Evolutionary conservation across 352 stramenopile genomes (phyloP), one percentile per base, ranked within the genome.

Genomic region (Globisporangium yorkense): DNA sequence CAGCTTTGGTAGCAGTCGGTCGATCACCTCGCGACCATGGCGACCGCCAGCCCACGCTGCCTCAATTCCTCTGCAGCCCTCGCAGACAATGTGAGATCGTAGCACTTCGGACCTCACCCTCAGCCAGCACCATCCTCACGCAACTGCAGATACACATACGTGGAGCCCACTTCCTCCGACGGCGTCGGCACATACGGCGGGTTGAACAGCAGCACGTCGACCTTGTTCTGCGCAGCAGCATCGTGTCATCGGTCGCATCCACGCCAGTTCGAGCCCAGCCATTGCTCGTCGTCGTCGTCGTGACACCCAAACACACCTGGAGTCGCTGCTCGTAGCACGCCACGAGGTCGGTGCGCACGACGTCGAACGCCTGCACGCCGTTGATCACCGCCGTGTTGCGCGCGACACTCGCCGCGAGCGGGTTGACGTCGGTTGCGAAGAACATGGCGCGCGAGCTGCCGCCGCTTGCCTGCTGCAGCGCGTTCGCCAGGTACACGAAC

Each of bases 151-250:
- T 2, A 20, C 21, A 58, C 73, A 49, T 83, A 94, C 85, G 56
- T 89, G 31, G 83, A 94, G 12, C 84, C 85, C 20, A 99, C 94
- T 81, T 99, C 97, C 21, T 97, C 84, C 3, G 92, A 89, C 6
- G 95, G 90, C 21, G 96, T 99, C 24, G 97, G 95, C 52, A 99
- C 97, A 65, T 99, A 99, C 12, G 97, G 97, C 20, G 97, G 97
- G 77, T 99, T 99, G 71, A 99, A 99, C 20, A 99, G 69, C 43
- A 99, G 67, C 49, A 98, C 80, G 63, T 99, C 96, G 10, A 99
- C 77, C 51, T 67, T 61, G 60, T 63, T 75, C 67, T 82, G 61
- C 40, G 16, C 21, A 9, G 7, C 47, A 35, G 3, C 12, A 29
- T 35, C 45, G 3, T 15, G 5, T n/a, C 6, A 50, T 9, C 18